These are phyloP conservation scores for Xylariales sp. DNA, from an alignment of 2,329 filamentous ascomycete genomes.

Conservation along the genomic window DNA sequence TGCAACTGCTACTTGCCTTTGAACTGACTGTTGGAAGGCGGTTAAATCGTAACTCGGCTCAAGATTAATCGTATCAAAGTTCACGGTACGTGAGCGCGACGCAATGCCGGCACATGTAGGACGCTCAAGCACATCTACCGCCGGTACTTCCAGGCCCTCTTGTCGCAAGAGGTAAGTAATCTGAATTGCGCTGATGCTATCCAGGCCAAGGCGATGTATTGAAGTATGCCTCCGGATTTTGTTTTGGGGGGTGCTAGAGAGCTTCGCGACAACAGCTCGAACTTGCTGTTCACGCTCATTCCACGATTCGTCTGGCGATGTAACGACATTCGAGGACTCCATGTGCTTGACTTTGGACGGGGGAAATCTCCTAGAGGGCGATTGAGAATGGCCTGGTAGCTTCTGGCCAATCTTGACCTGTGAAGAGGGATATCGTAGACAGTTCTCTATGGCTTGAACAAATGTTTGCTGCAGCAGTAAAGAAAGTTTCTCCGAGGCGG, in stretches of 20 bases:
- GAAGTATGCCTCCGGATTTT: conserved; percentile 59
- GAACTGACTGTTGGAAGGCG: conserved; percentile 31
- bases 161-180: conserved; percentile 64
- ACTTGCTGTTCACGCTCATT: conserved; percentile 44
- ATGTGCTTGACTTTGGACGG: no score
- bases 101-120: conserved; percentile 38
- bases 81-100: conserved; percentile 7
- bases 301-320: conserved; percentile 15
- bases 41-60: conserved; percentile 32
- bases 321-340: no score
- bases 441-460: conserved; percentile 19
- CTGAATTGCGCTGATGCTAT: conserved; percentile 84
- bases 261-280: conserved; percentile 49
- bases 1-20: conserved; percentile 21
- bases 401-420: conserved; percentile 18
- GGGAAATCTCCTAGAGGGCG: no score
- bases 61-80: neutral
- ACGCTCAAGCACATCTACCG: conserved; percentile 69
- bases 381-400: conserved; percentile 15
- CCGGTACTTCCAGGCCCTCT: conserved; percentile 53
- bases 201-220: conserved; percentile 83
- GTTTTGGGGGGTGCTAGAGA: conserved; percentile 48
- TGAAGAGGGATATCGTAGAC: conserved; percentile 26
- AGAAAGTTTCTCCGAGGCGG: conserved; percentile 18
- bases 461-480: conserved; percentile 24